phyloP scores from a whole-genome alignment of 306 rosid species.

The Pueraria montana region DNA sequence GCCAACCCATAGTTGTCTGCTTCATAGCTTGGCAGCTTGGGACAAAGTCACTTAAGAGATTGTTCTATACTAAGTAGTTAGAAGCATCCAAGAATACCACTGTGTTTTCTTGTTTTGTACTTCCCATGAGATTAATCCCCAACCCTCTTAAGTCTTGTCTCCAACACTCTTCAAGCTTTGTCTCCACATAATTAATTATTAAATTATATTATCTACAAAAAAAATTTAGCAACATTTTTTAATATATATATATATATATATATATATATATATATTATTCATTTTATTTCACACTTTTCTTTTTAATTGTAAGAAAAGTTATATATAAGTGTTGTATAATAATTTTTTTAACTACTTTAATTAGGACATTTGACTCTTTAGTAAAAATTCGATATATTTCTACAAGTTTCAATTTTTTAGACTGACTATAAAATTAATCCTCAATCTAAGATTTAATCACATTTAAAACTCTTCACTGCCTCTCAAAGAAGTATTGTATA shows the following conservation, averaged over 20 bases:
- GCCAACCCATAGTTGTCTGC: slow-evolving; percentile 55
- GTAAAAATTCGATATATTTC: too few species aligned
- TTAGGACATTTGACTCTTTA: too few species aligned
- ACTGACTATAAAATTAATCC: too few species aligned
- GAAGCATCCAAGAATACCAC: slow-evolving; percentile 14
- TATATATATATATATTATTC: neutral
- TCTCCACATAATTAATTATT: slow-evolving; percentile 5
- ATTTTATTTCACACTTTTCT: neutral
- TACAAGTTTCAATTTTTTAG: too few species aligned
- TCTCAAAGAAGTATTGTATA: too few species aligned
- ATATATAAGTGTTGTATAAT: too few species aligned
- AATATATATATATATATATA: too few species aligned
- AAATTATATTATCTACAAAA: neutral
- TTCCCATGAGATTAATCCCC: slow-evolving; percentile 27
- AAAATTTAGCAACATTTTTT: too few species aligned
- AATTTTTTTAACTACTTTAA: too few species aligned
- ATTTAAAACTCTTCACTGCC: too few species aligned
- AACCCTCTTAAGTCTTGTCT: slow-evolving; percentile 32
- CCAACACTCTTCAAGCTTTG: slow-evolving; percentile 20
- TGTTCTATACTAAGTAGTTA: slow-evolving; percentile 27
- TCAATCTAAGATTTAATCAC: too few species aligned
- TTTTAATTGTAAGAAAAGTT: neutral
- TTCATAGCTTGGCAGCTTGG: slow-evolving; percentile 39
- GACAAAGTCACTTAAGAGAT: slow-evolving; percentile 35
- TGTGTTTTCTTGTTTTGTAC: slow-evolving; percentile 42